Percentiles rank a stretch among this genome's conserved stretches.
These are phyloP conservation scores for Tulasnella sp. DNA, from an alignment of 768 basidiomycete genomes.

Conservation along the genomic window DNA sequence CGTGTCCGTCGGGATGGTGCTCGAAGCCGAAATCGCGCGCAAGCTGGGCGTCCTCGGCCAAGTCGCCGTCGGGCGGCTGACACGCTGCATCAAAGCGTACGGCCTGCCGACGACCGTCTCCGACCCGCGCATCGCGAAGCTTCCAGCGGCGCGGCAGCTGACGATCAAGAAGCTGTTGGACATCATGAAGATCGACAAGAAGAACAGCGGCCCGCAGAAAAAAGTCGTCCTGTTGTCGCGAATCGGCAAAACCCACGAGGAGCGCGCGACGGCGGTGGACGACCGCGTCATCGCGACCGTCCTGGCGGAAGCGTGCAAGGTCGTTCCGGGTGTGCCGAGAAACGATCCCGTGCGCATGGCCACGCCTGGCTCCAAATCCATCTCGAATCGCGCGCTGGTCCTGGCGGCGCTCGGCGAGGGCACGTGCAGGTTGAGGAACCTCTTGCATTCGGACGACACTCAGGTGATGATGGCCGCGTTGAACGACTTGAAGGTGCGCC, in stretches of 20 bases:
- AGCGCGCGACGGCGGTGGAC: slow-evolving; percentile 81
- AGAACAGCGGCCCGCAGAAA: slow-evolving; percentile 90
- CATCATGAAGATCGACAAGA: slow-evolving; percentile 97
- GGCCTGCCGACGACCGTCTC: slow-evolving; percentile 82
- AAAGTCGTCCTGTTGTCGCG: slow-evolving; percentile 90
- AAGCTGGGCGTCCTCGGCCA: slow-evolving; percentile 86
- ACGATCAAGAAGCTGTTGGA: slow-evolving; percentile 82
- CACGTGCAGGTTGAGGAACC: slow-evolving; percentile 83
- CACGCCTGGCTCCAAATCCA: slow-evolving; percentile 95
- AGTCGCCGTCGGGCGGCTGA: slow-evolving; percentile 88
- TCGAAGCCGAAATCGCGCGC: slow-evolving; percentile 92
- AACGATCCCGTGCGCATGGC: slow-evolving; percentile 66
- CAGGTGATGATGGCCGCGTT: slow-evolving; percentile 99
- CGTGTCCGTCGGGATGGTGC: slow-evolving; percentile 92
- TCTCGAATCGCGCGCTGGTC: slow-evolving; percentile 92
- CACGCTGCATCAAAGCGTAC: slow-evolving; percentile 85
- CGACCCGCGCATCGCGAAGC: slow-evolving; percentile 74
- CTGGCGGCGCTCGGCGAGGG: slow-evolving; percentile 90
- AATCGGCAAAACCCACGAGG: slow-evolving; percentile 92
- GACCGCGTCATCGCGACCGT: slow-evolving; percentile 83
- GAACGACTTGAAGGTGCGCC: slow-evolving; percentile 82
- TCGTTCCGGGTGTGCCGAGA: slow-evolving; percentile 68
- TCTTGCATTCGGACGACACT: slow-evolving; percentile 96
- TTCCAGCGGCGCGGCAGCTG: slow-evolving; percentile 72
- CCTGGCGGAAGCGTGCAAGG: slow-evolving; percentile 75